Evolutionary conservation across 2,329 filamentous ascomycete genomes (phyloP).

Genomic region (Venturia carpophila): DNA sequence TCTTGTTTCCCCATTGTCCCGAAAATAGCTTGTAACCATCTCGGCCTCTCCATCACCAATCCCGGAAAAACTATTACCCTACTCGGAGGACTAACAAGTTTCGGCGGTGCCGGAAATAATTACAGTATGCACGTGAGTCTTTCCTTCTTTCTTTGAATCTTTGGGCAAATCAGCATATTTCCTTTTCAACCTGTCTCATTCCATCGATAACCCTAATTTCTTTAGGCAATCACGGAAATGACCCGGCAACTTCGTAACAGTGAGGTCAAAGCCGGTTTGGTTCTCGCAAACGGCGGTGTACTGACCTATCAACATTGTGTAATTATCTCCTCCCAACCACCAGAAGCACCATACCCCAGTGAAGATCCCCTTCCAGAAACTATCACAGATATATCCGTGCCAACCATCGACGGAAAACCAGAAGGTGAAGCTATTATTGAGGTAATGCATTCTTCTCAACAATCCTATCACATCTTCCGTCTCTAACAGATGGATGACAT

Average conservation of each 20-base stretch:
- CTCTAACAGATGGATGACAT: too few species aligned
- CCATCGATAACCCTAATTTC: background rate
- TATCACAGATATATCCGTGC: slow-evolving; percentile 35
- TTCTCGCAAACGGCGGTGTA: slow-evolving; percentile 59
- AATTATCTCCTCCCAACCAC: slow-evolving; percentile 45
- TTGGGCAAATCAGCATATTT: background rate
- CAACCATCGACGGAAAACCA: slow-evolving; percentile 36
- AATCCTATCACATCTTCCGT: too few species aligned
- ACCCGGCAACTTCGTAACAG: slow-evolving; percentile 42
- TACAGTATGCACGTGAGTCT: slow-evolving; percentile 56
- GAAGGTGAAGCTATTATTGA: slow-evolving; percentile 48
- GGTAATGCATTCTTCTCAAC: slow-evolving; percentile 29
- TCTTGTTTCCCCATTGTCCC: slow-evolving; percentile 64
- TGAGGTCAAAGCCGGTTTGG: slow-evolving; percentile 43
- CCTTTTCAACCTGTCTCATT: background rate
- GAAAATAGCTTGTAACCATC: slow-evolving; percentile 55
- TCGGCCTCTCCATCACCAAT: slow-evolving; percentile 44
- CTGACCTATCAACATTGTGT: slow-evolving; percentile 59
- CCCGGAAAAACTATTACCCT: slow-evolving; percentile 49
- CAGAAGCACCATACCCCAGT: slow-evolving; percentile 39
- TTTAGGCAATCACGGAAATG: slow-evolving; percentile 28
- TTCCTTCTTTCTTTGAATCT: slow-evolving; percentile 21
- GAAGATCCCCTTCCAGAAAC: slow-evolving; percentile 39
- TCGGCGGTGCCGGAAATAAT: slow-evolving; percentile 64
- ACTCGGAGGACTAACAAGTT: slow-evolving; percentile 58